Evolutionary conservation across 2,329 filamentous ascomycete genomes (phyloP), one percentile per base, ranked within the genome.

Genomic region (Arthrobotrys sinensis): DNA sequence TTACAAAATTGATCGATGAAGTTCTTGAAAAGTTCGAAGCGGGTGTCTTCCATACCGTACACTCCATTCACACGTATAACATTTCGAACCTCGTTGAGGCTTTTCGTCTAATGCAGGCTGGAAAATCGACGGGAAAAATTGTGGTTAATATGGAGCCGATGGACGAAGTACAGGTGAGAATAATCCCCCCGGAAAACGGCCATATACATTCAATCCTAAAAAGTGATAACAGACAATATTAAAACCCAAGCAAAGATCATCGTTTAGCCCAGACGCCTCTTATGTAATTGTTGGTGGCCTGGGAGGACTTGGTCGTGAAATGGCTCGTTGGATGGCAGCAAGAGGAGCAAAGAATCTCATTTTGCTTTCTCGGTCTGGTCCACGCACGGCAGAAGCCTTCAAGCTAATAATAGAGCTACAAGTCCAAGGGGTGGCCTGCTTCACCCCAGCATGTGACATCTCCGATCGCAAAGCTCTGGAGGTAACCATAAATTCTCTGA

Each of bases 281-380:
- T 91, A 90, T 70, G 81, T 90, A 1, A 82, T 91, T 2, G 85
- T 86, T 3, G 89, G 89, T 14, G 88, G 88, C 0, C 85, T 89
- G 0, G 88, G 89, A 14, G 89, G 89, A 10, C 84, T 91, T 0
- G 89, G 89, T 0, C 85, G 85, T 38, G 87, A 85, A 79, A 86
- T 90, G 43, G 86, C 88, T 1, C 83, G 85, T 66, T 85, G 88
- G 67, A 84, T 91, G 68, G 83, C 85, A n/a, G 81, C 82, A 3
- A 85, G 86, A 11, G 89, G 89, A 0, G 89, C 86, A 0, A 85
- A 83, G 16, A 83, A 88, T 69, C 80, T 91, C 6, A 86, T 87
- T 1, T 88, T 90, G 53, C 80, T 90, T 0, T 89, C 88, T 10
- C 86, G 89, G 28, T 86, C 84, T 63, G 87, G 86, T 0, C 83